These are phyloP conservation scores for Starmerella cellae DNA, from an alignment of 805 yeast genomes.

Conservation along the genomic window DNA sequence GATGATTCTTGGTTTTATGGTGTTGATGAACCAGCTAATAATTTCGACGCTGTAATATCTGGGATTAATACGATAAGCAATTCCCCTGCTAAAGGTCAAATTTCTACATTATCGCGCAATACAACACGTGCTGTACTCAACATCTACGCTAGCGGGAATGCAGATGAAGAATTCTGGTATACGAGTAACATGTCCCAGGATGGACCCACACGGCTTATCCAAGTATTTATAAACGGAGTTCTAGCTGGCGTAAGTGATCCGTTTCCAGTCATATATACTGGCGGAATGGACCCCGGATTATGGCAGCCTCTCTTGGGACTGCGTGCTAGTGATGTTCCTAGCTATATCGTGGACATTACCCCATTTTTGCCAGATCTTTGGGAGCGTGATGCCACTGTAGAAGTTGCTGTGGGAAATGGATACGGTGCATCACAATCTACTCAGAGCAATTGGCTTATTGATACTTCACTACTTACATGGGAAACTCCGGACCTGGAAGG, in stretches of 20 bases:
- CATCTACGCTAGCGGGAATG: slow-evolving; percentile 57
- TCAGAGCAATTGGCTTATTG: slow-evolving; percentile 23
- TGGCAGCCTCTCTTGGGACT: slow-evolving; percentile 75
- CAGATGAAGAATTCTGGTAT: slow-evolving; percentile 75
- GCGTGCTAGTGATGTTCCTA: slow-evolving; percentile 59
- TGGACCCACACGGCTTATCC: slow-evolving; percentile 38
- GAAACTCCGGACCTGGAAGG: slow-evolving; percentile 20
- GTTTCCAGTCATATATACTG: slow-evolving; percentile 61
- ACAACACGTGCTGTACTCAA: slow-evolving; percentile 46
- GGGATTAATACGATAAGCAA: background rate
- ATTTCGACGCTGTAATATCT: slow-evolving; percentile 3
- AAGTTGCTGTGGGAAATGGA: slow-evolving; percentile 36
- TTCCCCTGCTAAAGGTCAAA: slow-evolving; percentile 1
- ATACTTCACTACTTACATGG: slow-evolving; percentile 25
- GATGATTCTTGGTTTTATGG: slow-evolving; percentile 12
- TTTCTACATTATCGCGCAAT: slow-evolving; percentile 34
- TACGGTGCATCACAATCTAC: slow-evolving; percentile 10
- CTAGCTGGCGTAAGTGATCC: slow-evolving; percentile 52
- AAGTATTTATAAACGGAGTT: slow-evolving; percentile 45
- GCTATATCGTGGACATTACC: slow-evolving; percentile 54
- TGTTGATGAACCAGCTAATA: background rate
- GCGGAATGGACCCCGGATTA: slow-evolving; percentile 64
- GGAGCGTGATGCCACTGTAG: slow-evolving; percentile 34
- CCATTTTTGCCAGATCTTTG: slow-evolving; percentile 55
- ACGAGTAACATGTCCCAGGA: slow-evolving; percentile 1